Evolutionary conservation across 208 protist genomes (phyloP), one percentile per base, ranked within the genome.

Genomic region (Sergeia podlipaevii): DNA sequence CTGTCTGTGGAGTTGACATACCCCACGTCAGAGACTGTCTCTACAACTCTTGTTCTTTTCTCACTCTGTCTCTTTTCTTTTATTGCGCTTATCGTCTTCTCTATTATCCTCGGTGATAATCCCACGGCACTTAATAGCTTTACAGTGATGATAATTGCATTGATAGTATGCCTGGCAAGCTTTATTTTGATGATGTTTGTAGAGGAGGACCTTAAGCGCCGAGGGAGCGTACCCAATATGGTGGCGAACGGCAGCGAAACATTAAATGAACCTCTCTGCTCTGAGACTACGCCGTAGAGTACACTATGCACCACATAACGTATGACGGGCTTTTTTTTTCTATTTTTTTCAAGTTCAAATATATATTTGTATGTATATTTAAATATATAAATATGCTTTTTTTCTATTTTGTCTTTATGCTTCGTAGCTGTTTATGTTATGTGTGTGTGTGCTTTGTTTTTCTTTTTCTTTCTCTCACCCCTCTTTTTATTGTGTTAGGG

Each of bases 1-100:
- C 37, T 80, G 4, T 64, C 69, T 6, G 77, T 80, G 18, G 77
- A 85, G 57, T n/a, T 85, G 20, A 58, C 74, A 3, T 80, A 78
- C 66, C 77, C 77, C 4, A 55, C 46, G 23, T 63, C 69, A 2
- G 73, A 77, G 54, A 61, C 61, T 5, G 60, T 80, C 2, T 36
- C 73, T 2, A 56, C 67, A n/a, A 77, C 67, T 7, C 18, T 79
- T 0, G 46, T 76, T 10, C 33, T 52, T 7, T 23, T 39, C 24
- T 23, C 23, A 17, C 26, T 34, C 11, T 52, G 18, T 34, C n/a
- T n/a, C n/a, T 64, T 66, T 27, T 72, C 69, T 0, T 76, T 77
- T 13, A 33, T 67, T 23, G 59, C 64, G 18, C 74, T 72, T 52
- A 50, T 75, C 8, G 59, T 75, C n/a, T 80, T 74, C 45, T 74